Percentiles rank a stretch among this genome's conserved stretches.
These are phyloP conservation scores for Xylaria sp. DNA, from an alignment of 2,329 filamentous ascomycete species.

Conservation along the genomic window DNA sequence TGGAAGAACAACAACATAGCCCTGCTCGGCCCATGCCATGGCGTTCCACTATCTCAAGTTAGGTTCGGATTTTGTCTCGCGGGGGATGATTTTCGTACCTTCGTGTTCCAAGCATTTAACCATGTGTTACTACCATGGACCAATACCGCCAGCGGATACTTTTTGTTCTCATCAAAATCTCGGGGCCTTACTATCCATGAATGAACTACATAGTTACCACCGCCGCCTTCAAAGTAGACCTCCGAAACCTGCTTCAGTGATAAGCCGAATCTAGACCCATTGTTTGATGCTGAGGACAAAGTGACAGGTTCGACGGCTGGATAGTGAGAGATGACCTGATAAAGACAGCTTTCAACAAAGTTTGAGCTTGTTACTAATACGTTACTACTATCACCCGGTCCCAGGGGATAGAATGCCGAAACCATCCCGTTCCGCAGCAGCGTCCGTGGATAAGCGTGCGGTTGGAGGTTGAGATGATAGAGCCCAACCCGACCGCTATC, in stretches of 20 bases:
- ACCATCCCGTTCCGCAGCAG: slow-evolving; percentile 9
- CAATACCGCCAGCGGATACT: background rate
- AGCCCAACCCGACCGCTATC: slow-evolving; percentile 50
- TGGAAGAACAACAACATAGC: slow-evolving; percentile 68
- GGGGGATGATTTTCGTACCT: background rate
- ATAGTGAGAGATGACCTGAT: slow-evolving; percentile 49
- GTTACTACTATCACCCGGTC: slow-evolving; percentile 41
- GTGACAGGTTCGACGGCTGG: slow-evolving; percentile 38
- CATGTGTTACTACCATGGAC: background rate
- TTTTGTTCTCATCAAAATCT: background rate
- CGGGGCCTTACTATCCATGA: slow-evolving; percentile 53
- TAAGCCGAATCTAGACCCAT: slow-evolving; percentile 49
- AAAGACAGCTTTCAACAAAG: slow-evolving; percentile 53
- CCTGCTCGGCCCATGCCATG: slow-evolving; percentile 67
- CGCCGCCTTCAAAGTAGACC: slow-evolving; percentile 52
- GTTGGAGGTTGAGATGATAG: slow-evolving; percentile 48
- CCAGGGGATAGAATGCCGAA: slow-evolving; percentile 32
- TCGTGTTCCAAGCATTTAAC: background rate
- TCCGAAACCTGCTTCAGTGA: slow-evolving; percentile 52
- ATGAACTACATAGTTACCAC: slow-evolving; percentile 50
- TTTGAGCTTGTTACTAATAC: slow-evolving; percentile 53
- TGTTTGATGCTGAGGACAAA: slow-evolving; percentile 48
- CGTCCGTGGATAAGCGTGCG: slow-evolving; percentile 26
- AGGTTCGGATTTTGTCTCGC: background rate
- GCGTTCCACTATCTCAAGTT: slow-evolving; percentile 59